Conservation (phyloP, 106 monocot species). For the Chionographis japonica region DNA sequence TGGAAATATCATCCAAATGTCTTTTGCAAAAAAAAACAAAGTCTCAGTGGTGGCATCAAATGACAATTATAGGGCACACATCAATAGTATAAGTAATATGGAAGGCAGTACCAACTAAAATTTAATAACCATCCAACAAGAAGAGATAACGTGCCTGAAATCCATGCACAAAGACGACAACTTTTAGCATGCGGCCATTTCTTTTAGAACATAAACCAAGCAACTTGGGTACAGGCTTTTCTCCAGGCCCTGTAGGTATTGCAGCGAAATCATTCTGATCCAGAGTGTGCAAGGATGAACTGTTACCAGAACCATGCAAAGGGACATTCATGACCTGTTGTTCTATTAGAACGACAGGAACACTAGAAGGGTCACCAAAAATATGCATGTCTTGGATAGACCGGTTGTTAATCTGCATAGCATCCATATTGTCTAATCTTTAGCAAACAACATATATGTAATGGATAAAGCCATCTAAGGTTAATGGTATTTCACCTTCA, state of each 20-base stretch:
- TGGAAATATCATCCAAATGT: too few species aligned
- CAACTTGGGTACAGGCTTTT: conserved; percentile 21
- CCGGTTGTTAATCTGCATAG: conserved; percentile 68
- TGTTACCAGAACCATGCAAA: conserved; percentile 37
- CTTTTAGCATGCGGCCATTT: conserved; percentile 47
- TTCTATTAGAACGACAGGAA: conserved; percentile 84
- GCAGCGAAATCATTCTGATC: conserved; percentile 30
- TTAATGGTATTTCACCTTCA: conserved; percentile 55
- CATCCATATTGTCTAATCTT: conserved; percentile 2
- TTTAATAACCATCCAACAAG: neutral
- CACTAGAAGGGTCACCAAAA: conserved; percentile 80
- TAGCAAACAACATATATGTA: neutral
- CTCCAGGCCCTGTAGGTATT: conserved; percentile 16
- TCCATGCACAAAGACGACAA: conserved; percentile 96
- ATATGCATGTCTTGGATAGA: conserved; percentile 96
- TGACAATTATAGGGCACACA: too few species aligned
- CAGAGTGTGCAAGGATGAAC: conserved; percentile 18
- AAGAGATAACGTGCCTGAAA: conserved; percentile 66
- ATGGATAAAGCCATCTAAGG: neutral
- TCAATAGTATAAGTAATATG: too few species aligned
- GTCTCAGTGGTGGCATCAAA: too few species aligned
- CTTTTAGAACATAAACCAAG: conserved; percentile 28
- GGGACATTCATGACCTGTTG: conserved; percentile 74
- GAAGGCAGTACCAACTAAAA: neutral
- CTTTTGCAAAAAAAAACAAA: too few species aligned